Base-by-base conservation (phyloP, 2,329 filamentous ascomycete species). In the Aspergillus quadrilineatus region DNA sequence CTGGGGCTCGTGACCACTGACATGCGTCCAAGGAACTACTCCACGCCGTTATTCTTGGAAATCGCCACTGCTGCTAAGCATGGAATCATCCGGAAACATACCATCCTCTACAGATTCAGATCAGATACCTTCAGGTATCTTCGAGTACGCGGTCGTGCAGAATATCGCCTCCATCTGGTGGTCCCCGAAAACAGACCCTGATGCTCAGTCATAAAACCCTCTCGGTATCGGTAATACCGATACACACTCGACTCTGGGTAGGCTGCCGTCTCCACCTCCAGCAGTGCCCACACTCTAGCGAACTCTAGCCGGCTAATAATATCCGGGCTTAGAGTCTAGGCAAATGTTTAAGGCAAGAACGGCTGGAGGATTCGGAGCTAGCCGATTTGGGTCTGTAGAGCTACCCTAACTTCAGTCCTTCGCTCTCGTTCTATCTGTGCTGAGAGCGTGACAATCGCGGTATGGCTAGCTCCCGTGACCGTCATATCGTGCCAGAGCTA, bases 281-380 rank as follows among this genome's bases (percentile, higher is more conserved):
- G 15, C 14, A 30, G n/a, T 6, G 43, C 45, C 45, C 45, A 48
- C 45, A 4, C n/a, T 17, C 30, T 48, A 48, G 30, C 29, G 45
- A 48, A 48, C 45, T 48, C 30, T 34, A 46, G 26, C 30, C 29
- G 32, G n/a, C 45, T 48, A 48, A 48, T 17, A 48, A 48, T 48
- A 48, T 22, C 45, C 45, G 45, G 30, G 29, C 17, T 36, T 26
- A 28, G 9, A 28, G n/a, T 14, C n/a, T 14, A n/a, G 26, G 9
- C 43, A 6, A 6, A 28, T 17, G 7, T 14, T 45, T 7, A 22
- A 22, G 14, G 34, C 34, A 22, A 22, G 39, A 42, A 42, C 39
- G 22, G 39, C 39, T 42, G 39, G 39, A 42, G 39, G 9, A 37
- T 37, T 42, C 39, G 39, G 39, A 10, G 39, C 39, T 42, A 42